Evolutionary conservation across 2,329 filamentous ascomycete species (phyloP), one percentile per base, ranked within the genome.

Genomic region (Alternaria brassicicola): DNA sequence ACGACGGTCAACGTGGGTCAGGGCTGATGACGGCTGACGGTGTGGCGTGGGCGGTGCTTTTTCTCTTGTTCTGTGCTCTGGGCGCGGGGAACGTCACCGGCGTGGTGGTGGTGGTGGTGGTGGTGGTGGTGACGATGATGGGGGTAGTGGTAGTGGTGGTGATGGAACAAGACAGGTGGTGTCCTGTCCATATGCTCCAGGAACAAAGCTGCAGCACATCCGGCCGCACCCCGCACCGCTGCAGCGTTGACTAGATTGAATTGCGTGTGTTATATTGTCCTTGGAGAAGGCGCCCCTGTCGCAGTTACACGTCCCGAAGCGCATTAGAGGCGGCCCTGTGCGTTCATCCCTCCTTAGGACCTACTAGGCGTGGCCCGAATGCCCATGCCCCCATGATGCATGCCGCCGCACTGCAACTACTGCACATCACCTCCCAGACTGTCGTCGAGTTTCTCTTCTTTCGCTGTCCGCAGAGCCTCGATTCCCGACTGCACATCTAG

Each of bases 311-410:
- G 30, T 60, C 60, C 60, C 57, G 55, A 65, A 54, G 19, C 42
- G 57, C 52, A 30, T 45, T 63, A 63, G 62, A 52, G 30, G 55
- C 39, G 39, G 59, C 59, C 49, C 59, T 62, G 62, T 63, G 62
- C 62, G 60, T 49, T 41, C 46, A 63, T 59, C 60, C 61, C 63
- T 63, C 62, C 48, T 64, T 55, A 47, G 43, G 43, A 47, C 43
- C 43, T 23, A 45, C 43, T n/a, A 50, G 59, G 42, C 26, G 48
- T 55, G 54, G 57, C 57, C 50, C 54, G 51, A 21, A 46, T 19
- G 47, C 33, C 43, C 42, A 26, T 30, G 41, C 41, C 57, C 60
- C n/a, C n/a, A n/a, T n/a, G n/a, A 55, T 61, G 49, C 45, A 59
- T 50, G 33, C 25, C 39, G 23, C 45, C 52, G 33, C 36, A 38